Conservation (phyloP, 2,329 filamentous ascomycete species). For the Beauveria australis region DNA sequence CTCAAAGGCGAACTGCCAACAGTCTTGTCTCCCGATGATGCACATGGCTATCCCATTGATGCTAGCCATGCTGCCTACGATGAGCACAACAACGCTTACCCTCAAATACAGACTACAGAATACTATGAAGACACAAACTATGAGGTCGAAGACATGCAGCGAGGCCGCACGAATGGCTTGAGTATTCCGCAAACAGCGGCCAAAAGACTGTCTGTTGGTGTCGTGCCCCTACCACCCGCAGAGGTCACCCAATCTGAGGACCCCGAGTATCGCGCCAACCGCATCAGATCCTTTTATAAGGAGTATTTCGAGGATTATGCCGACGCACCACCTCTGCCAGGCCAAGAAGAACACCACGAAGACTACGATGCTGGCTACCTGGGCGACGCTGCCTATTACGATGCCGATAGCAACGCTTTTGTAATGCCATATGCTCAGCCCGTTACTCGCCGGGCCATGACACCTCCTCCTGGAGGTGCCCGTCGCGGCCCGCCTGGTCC, state of each 20-base stretch:
- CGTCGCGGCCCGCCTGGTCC: conserved; percentile 43
- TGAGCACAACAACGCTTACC: conserved; percentile 15
- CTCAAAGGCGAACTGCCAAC: conserved; percentile 28
- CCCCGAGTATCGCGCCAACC: conserved; percentile 87
- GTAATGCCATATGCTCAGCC: conserved; percentile 80
- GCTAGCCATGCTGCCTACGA: conserved; percentile 12
- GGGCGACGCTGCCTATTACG: conserved; percentile 58
- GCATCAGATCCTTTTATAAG: conserved; percentile 98
- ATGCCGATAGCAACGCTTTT: conserved; percentile 61
- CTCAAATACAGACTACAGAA: conserved; percentile 23
- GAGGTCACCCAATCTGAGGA: conserved; percentile 75
- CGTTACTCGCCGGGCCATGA: conserved; percentile 86
- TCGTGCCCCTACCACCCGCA: conserved; percentile 82
- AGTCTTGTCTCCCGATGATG: conserved; percentile 15
- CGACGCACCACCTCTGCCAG: conserved; percentile 30
- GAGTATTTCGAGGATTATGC: conserved; percentile 94
- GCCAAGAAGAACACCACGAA: conserved; percentile 52
- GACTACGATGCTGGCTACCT: conserved; percentile 66
- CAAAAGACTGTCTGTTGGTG: conserved; percentile 57
- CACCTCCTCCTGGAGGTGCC: conserved; percentile 64
- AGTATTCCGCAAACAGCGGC: conserved; percentile 47
- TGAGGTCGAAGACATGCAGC: conserved; percentile 14
- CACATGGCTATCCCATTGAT: conserved; percentile 12
- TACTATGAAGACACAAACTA: conserved; percentile 27
- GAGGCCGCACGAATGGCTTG: conserved; percentile 29